These are phyloP conservation scores for Kwoniella europaea DNA, from an alignment of 768 basidiomycete species.

Conservation along the genomic window DNA sequence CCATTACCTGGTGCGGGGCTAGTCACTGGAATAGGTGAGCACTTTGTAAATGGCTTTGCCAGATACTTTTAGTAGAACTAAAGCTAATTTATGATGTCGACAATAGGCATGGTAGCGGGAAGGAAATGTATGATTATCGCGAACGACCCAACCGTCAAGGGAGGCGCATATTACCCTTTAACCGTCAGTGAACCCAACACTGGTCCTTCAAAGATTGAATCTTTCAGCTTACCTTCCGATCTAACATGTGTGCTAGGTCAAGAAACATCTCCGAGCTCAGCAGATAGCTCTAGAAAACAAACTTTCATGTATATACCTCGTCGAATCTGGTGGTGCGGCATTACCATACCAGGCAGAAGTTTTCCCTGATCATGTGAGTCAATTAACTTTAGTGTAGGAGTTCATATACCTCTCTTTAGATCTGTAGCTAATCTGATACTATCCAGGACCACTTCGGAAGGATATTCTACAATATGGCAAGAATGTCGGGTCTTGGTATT, in stretches of 20 bases:
- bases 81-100: background rate
- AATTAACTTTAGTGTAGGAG: background rate
- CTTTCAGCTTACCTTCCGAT: background rate
- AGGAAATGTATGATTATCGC: conserved; percentile 85
- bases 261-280: conserved; percentile 93
- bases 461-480: conserved; percentile 96
- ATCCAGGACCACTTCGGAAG: conserved; percentile 83
- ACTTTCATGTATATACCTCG: conserved; percentile 88
- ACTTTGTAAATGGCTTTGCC: too few relatives aligned
- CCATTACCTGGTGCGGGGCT: conserved; percentile 84
- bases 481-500: conserved; percentile 85
- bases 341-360: conserved; percentile 90
- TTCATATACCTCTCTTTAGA: background rate
- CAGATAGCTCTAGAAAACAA: conserved; percentile 91
- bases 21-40: conserved; percentile 70
- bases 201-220: background rate
- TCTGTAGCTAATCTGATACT: background rate
- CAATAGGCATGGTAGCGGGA: conserved; percentile 70
- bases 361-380: conserved; percentile 73
- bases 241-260: conserved; percentile 64
- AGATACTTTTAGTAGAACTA: background rate
- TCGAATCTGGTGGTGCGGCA: conserved; percentile 92
- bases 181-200: conserved; percentile 63
- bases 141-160: conserved; percentile 94
- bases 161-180: conserved; percentile 87